These are phyloP conservation scores for Trematosphaeria pertusa DNA, from an alignment of 2,329 filamentous ascomycete species.

Conservation along the genomic window DNA sequence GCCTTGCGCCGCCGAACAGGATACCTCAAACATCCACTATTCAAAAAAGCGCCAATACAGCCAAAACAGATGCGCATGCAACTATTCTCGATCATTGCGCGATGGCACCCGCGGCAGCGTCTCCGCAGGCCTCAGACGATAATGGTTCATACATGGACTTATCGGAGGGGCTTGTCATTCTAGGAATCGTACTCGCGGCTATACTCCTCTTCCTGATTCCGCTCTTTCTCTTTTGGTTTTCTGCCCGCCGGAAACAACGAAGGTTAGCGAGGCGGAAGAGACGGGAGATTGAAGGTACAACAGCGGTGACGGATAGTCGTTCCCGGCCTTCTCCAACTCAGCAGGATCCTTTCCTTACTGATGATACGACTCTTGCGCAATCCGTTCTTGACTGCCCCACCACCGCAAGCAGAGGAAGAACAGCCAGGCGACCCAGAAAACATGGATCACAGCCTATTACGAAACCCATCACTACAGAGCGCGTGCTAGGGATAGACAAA, in stretches of 20 bases:
- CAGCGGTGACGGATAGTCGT: no score
- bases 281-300: slow-evolving; percentile 5
- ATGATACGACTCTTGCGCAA: background rate
- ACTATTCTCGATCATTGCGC: background rate
- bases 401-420: no score
- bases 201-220: no score
- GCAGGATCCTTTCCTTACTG: background rate
- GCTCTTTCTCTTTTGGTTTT: no score
- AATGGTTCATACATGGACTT: no score
- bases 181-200: no score
- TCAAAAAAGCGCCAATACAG: background rate
- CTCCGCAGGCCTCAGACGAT: no score
- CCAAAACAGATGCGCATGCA: no score
- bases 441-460: background rate
- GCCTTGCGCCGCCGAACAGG: slow-evolving; percentile 5
- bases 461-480: slow-evolving; percentile 10
- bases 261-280: no score
- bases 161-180: no score
- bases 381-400: background rate
- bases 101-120: no score
- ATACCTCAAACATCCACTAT: background rate
- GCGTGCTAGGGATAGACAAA: slow-evolving; percentile 17
- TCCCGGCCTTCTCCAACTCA: slow-evolving; percentile 1
- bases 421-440: background rate
- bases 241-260: no score